Evolutionary conservation across 768 basidiomycete genomes (phyloP).

Genomic region (Suillus placidus): DNA sequence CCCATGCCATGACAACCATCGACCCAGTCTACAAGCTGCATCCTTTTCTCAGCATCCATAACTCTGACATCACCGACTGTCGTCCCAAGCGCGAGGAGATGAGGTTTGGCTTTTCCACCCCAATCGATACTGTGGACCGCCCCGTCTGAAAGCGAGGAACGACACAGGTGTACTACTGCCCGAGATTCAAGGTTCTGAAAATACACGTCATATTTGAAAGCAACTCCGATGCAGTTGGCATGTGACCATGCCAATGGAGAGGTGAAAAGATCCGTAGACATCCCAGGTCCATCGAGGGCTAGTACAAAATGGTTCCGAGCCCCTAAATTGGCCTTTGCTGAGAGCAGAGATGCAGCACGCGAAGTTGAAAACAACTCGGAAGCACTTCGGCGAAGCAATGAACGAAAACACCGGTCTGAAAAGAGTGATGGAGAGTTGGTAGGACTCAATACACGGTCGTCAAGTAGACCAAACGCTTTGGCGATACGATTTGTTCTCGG

Average conservation of each 20-base stretch:
- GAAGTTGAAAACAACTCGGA: conserved; percentile 50
- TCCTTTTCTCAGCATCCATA: conserved; percentile 49
- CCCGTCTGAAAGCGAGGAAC: conserved; percentile 37
- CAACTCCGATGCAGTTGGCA: conserved; percentile 62
- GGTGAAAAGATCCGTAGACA: conserved; percentile 54
- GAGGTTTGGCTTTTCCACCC: conserved; percentile 44
- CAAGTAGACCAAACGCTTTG: conserved; percentile 59
- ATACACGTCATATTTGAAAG: conserved; percentile 60
- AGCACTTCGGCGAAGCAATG: conserved; percentile 54
- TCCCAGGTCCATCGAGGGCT: conserved; percentile 67
- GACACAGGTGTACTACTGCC: conserved; percentile 53
- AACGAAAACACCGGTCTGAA: conserved; percentile 45
- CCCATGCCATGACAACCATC: conserved; percentile 38
- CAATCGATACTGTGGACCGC: conserved; percentile 54
- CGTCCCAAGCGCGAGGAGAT: conserved; percentile 54
- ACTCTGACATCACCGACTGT: conserved; percentile 52
- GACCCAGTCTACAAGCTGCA: conserved; percentile 36
- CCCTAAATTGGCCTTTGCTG: conserved; percentile 61
- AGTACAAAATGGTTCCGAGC: conserved; percentile 56
- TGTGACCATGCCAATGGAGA: conserved; percentile 65
- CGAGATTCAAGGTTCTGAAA: conserved; percentile 64
- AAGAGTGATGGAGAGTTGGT: conserved; percentile 40
- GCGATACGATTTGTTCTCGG: conserved; percentile 71
- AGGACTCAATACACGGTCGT: conserved; percentile 58
- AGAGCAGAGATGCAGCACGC: conserved; percentile 39